Percentiles rank a stretch among this genome's conserved stretches.
Conservation (phyloP, 306 rosid species). For the Dalbergia oliveri region DNA sequence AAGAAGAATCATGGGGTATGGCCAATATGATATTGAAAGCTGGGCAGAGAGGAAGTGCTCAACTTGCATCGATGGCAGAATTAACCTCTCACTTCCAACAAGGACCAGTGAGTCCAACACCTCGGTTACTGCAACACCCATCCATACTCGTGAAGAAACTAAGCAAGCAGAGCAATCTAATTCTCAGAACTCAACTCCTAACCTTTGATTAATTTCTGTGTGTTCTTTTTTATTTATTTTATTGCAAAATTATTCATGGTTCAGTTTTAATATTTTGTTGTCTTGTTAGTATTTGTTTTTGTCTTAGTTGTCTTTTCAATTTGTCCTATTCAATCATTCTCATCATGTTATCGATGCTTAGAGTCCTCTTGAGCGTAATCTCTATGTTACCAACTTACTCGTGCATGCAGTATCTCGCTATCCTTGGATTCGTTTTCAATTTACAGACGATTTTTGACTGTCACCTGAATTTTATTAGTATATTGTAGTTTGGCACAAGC, state of each 20-base stretch:
- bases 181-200: constrained; percentile 48
- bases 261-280: constrained; percentile 30
- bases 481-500: neutral
- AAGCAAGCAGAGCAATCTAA: constrained; percentile 47
- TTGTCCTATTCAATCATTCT: constrained; percentile 29
- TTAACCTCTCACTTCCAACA: constrained; percentile 48
- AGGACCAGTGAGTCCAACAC: constrained; percentile 38
- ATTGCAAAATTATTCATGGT: neutral
- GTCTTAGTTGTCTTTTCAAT: neutral
- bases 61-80: constrained; percentile 81
- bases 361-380: neutral
- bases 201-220: constrained; percentile 36
- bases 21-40: constrained; percentile 76
- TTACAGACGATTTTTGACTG: neutral
- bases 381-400: neutral
- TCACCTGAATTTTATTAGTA: neutral
- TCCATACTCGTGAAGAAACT: constrained; percentile 50
- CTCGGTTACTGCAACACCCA: constrained; percentile 51
- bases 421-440: constrained; percentile 20
- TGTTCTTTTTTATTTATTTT: neutral
- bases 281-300: neutral
- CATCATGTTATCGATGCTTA: constrained; percentile 4
- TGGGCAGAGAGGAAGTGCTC: constrained; percentile 93
- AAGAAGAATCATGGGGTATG: constrained; percentile 73
- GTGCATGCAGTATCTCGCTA: constrained; percentile 18